phyloP scores from a whole-genome alignment of 2,329 filamentous ascomycete species.

The Drechslerella coelobrocha region DNA sequence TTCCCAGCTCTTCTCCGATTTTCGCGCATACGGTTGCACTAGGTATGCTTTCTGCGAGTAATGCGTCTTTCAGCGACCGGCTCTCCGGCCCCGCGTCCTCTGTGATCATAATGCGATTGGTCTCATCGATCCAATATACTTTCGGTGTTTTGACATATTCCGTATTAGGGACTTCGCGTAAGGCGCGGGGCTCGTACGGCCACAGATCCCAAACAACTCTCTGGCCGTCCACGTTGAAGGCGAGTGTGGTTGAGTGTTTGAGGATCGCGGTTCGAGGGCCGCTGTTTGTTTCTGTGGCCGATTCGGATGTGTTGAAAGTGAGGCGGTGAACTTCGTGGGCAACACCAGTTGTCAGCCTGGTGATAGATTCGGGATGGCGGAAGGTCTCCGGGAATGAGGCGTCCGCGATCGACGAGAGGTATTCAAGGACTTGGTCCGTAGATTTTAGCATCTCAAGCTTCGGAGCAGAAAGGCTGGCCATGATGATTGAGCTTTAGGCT shows the following conservation, averaged over 20 bases:
- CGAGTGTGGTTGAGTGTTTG: slow-evolving; percentile 44
- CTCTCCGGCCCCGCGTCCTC: slow-evolving; percentile 41
- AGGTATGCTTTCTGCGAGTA: slow-evolving; percentile 26
- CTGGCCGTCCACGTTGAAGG: slow-evolving; percentile 23
- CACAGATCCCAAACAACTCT: slow-evolving; percentile 44
- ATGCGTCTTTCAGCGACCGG: slow-evolving; percentile 26
- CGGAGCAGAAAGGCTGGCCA: slow-evolving; percentile 11
- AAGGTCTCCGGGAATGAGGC: slow-evolving; percentile 34
- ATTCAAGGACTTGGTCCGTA: slow-evolving; percentile 27
- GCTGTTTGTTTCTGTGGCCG: neutral
- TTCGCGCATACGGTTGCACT: slow-evolving; percentile 16
- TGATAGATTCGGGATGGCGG: slow-evolving; percentile 17
- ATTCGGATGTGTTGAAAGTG: slow-evolving; percentile 12
- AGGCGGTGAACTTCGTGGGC: slow-evolving; percentile 41
- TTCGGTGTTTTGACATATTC: slow-evolving; percentile 37
- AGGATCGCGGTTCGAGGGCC: slow-evolving; percentile 19
- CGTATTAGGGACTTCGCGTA: slow-evolving; percentile 30
- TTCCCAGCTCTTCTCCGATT: slow-evolving; percentile 45
- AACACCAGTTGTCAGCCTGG: slow-evolving; percentile 19
- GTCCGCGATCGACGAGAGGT: slow-evolving; percentile 28
- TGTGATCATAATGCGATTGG: slow-evolving; percentile 41
- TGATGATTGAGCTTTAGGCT: neutral
- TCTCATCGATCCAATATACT: slow-evolving; percentile 42
- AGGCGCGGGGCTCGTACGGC: slow-evolving; percentile 24
- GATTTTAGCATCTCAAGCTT: slow-evolving; percentile 30